Base-by-base conservation (phyloP, 2,329 filamentous ascomycete species). In the Daldinia sp. region DNA sequence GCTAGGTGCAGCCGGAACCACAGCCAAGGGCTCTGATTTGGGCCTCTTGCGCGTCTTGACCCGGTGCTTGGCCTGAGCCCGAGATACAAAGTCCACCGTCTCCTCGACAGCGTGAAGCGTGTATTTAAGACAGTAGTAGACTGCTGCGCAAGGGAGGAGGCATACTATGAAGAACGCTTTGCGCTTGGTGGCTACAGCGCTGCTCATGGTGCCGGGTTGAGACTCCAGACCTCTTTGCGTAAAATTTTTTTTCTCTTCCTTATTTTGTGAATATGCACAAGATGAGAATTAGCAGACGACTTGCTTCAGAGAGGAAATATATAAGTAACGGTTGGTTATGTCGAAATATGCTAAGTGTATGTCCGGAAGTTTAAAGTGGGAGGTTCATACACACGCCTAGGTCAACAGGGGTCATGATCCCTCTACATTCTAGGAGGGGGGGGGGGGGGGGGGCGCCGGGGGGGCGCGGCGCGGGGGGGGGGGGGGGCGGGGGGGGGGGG, bases 11-110 rank as follows among this genome's bases (percentile, higher is more conserved):
- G 37, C 2, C 5, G 54, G 29, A 11, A 29, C 23, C 25, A 30
- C 19, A 2, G 57, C 61, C n/a, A 66, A 23, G 9, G 64, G 61
- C 39, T 59, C 61, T 13, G 64, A 67, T 13, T 61, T 64, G 0
- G 53, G 61, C 1, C 56, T 52, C 17, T 53, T 57, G 15, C 61
- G 57, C 10, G 52, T 58, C 23, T 30, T 61, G 43, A 58, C 30
- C 3, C 61, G 61, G 23, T 29, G 9, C 13, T 21, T 47, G 11
- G 34, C 39, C n/a, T 35, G 39, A 9, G 19, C 27, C 9, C 19
- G 10, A 4, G 3, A 7, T 17, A 37, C 51, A 1, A 23, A 17
- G 9, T 29, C 13, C 2, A 56, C 4, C 1, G 49, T 34, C 6
- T 58, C 25, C 8, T 15, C 29, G 15, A 49, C 37, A 2, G 39